A percentile compares a stretch with the other conserved stretches of the same genome.
Evolutionary conservation across 2,329 filamentous ascomycete species (phyloP).

Genomic region (Stagonosporopsis chrysanthemi): DNA sequence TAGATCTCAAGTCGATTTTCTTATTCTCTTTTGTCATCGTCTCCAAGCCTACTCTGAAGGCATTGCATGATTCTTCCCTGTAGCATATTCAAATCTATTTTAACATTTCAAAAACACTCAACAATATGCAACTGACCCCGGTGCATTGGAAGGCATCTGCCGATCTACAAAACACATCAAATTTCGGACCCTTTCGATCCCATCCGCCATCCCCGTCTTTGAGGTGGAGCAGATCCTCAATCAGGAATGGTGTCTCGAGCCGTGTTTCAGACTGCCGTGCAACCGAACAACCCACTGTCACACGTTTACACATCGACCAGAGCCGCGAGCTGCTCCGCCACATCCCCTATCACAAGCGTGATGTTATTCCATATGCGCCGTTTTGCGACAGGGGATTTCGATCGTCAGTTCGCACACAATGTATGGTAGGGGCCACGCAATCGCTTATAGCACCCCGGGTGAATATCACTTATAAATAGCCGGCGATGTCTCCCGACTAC

Average conservation of each 20-base stretch:
- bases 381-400: not conserved
- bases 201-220: not conserved
- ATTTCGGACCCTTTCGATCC: not conserved
- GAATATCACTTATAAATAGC: constrained; percentile 1
- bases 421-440: not conserved
- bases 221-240: constrained; percentile 1
- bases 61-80: constrained; percentile 14
- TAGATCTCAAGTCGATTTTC: constrained; percentile 13
- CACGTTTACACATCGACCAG: constrained; percentile 6
- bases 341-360: not conserved
- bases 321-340: constrained; percentile 6
- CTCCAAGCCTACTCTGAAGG: constrained; percentile 5
- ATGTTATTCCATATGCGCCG: not conserved
- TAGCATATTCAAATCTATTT: constrained; percentile 10
- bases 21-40: constrained; percentile 14
- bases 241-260: not conserved
- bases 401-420: not conserved
- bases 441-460: not conserved
- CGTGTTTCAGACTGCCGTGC: constrained; percentile 12
- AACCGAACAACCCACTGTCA: constrained; percentile 4
- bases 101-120: not conserved
- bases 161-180: not conserved
- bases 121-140: not conserved
- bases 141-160: not conserved
- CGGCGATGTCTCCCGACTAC: not conserved